Evolutionary conservation across 306 rosid genomes (phyloP).

Genomic region (Fragaria nilgerrensis): DNA sequence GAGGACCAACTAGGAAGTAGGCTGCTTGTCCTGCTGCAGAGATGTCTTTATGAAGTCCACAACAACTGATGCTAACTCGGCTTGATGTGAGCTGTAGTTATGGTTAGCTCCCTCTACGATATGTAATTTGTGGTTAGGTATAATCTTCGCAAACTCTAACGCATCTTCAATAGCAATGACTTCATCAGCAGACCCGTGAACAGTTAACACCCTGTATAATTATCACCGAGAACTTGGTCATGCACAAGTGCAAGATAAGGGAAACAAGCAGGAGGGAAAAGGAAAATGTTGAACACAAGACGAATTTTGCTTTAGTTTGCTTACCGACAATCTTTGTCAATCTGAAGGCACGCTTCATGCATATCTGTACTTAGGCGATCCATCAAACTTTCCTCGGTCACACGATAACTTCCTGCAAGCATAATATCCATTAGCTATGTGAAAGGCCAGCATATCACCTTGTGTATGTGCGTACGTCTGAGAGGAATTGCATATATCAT

Average conservation of each 20-base stretch:
- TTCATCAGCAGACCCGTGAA: constrained; percentile 63
- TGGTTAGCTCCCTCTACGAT: constrained; percentile 69
- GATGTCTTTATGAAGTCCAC: constrained; percentile 45
- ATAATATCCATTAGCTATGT: constrained; percentile 1
- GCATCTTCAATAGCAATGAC: constrained; percentile 57
- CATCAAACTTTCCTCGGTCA: constrained; percentile 65
- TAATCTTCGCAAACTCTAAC: constrained; percentile 59
- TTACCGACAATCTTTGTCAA: constrained; percentile 70
- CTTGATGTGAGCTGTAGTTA: constrained; percentile 49
- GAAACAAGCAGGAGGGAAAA: not conserved
- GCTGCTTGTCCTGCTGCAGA: constrained; percentile 32
- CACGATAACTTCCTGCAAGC: constrained; percentile 44
- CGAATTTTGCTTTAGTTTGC: not conserved
- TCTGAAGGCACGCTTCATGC: constrained; percentile 65
- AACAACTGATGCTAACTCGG: constrained; percentile 49
- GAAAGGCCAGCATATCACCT: not conserved
- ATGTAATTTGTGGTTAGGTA: constrained; percentile 70
- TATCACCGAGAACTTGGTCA: constrained; percentile 4
- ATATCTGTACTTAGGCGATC: constrained; percentile 57
- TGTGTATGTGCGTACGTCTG: not conserved
- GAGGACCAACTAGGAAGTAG: constrained; percentile 24
- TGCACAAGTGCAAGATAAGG: not conserved
- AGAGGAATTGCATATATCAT: not conserved
- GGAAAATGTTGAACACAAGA: not conserved
- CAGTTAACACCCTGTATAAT: constrained; percentile 56